phyloP scores from a whole-genome alignment of 495 filamentous ascomycete genomes.

The Talaromyces stipitatus region DNA sequence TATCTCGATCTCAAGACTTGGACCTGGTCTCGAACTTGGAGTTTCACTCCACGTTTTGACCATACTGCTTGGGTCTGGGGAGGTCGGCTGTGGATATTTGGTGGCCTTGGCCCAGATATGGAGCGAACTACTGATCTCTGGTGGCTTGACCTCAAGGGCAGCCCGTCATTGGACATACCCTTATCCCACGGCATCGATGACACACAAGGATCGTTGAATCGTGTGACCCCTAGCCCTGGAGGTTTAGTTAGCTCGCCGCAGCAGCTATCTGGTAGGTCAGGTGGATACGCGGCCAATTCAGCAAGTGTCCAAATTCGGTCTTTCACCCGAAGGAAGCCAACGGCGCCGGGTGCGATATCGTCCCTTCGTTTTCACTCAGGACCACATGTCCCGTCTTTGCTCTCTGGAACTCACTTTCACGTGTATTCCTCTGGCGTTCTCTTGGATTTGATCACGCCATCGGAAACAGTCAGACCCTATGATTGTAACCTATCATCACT shows the following conservation, averaged over 20 bases:
- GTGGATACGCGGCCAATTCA: slow-evolving; percentile 83
- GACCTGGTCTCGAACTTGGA: slow-evolving; percentile 96
- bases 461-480: slow-evolving; percentile 69
- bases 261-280: slow-evolving; percentile 46
- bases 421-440: slow-evolving; percentile 88
- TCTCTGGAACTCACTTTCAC: slow-evolving; percentile 88
- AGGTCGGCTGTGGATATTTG: slow-evolving; percentile 94
- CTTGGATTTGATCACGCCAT: slow-evolving; percentile 88
- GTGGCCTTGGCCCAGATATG: slow-evolving; percentile 89
- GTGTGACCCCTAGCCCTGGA: slow-evolving; percentile 36
- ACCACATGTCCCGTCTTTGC: slow-evolving; percentile 76
- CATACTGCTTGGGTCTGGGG: slow-evolving; percentile 90
- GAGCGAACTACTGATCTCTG: slow-evolving; percentile 91
- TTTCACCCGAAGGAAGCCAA: slow-evolving; percentile 58
- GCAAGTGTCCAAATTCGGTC: slow-evolving; percentile 76
- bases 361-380: slow-evolving; percentile 84
- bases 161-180: slow-evolving; percentile 69
- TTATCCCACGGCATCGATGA: slow-evolving; percentile 61
- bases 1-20: slow-evolving; percentile 95
- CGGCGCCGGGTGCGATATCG: slow-evolving; percentile 83
- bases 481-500: slow-evolving; percentile 87
- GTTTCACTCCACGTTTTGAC: slow-evolving; percentile 87
- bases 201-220: slow-evolving; percentile 17
- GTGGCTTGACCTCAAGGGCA: slow-evolving; percentile 92
- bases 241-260: slow-evolving; percentile 27